Evolutionary conservation across 148 eudicot species (phyloP).

Genomic region (Beta vulgaris): DNA sequence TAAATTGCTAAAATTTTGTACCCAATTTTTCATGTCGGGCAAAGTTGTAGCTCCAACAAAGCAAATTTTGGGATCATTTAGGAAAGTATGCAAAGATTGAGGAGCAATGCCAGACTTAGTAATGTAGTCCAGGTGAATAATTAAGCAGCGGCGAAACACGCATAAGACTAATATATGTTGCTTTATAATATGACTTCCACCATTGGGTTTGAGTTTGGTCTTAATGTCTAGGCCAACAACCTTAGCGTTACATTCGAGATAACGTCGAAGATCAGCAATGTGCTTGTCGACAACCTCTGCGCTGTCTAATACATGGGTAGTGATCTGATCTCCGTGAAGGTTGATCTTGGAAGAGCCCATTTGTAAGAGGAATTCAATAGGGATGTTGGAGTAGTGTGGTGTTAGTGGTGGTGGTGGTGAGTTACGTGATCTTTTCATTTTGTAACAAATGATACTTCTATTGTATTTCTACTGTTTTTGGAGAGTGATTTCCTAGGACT

Average conservation of each 20-base stretch:
- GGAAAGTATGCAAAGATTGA: background rate
- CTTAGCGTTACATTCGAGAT: background rate
- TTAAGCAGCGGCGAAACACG: background rate
- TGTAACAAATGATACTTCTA: too few species aligned
- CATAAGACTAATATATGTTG: too few species aligned
- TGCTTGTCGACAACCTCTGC: background rate
- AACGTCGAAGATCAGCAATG: background rate
- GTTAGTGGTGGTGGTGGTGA: background rate
- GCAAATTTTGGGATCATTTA: too few species aligned
- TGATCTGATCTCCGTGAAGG: background rate
- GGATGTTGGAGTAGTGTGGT: background rate
- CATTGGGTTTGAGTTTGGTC: too few species aligned
- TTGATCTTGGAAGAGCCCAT: background rate
- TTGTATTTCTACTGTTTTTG: too few species aligned
- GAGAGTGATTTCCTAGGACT: too few species aligned
- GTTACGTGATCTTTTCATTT: constrained; percentile 2
- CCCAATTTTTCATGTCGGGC: background rate
- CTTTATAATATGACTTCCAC: too few species aligned
- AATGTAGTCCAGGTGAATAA: background rate
- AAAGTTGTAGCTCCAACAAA: background rate
- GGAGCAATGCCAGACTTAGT: background rate
- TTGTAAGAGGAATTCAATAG: background rate
- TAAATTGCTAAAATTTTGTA: background rate
- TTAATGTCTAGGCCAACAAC: background rate
- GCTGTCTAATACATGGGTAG: background rate